These are phyloP conservation scores for Pseudoturritis turrita DNA, from an alignment of 345 rosid species.

Conservation along the genomic window DNA sequence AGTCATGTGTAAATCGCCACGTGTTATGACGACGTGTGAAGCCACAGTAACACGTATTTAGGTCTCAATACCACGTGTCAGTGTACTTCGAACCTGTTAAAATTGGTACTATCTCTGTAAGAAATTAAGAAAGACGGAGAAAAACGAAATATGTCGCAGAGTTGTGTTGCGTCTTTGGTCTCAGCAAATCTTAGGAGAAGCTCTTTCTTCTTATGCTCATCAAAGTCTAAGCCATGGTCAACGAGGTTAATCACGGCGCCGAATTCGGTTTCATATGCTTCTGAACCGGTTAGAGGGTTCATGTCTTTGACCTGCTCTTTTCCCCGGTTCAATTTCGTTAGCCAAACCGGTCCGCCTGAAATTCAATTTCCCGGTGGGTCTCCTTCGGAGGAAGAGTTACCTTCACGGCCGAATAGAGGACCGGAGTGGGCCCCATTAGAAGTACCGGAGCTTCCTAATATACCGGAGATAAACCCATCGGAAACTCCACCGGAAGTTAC, in stretches of 20 bases:
- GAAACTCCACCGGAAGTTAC: slow-evolving; percentile 26
- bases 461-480: slow-evolving; percentile 16
- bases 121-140: not conserved
- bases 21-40: not conserved
- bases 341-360: slow-evolving; percentile 28
- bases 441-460: slow-evolving; percentile 22
- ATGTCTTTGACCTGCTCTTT: not conserved
- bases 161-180: slow-evolving; percentile 21
- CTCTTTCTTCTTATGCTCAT: not conserved
- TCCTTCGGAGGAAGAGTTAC: slow-evolving; percentile 26
- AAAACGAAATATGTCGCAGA: not conserved
- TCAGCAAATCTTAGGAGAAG: slow-evolving; percentile 10
- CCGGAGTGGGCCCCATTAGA: slow-evolving; percentile 20
- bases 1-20: not conserved
- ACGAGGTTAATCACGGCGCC: not conserved
- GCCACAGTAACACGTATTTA: not conserved
- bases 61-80: not conserved
- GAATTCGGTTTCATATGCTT: not conserved
- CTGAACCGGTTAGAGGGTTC: not conserved
- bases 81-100: not conserved
- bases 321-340: not conserved
- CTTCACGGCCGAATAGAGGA: slow-evolving; percentile 20
- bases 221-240: slow-evolving; percentile 16
- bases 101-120: not conserved
- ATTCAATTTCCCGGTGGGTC: slow-evolving; percentile 21